phyloP scores from a whole-genome alignment of 129 eudicot genomes.

The Artemisia annua region DNA sequence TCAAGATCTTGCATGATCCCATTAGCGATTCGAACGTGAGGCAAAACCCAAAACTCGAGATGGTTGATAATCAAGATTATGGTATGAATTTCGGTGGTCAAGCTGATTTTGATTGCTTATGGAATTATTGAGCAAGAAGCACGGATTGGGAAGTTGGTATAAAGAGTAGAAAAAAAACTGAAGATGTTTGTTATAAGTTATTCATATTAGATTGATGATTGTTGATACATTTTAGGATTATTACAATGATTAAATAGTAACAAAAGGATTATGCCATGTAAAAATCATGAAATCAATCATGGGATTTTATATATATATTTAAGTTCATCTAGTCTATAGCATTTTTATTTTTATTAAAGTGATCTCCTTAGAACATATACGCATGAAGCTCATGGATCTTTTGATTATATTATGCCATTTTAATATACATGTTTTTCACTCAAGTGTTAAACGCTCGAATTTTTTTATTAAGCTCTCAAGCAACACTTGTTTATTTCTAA shows the following conservation, averaged over 20 bases:
- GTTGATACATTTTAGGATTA: conserved; percentile 32
- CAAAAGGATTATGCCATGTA: conserved; percentile 33
- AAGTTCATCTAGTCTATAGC: background rate
- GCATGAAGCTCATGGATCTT: background rate
- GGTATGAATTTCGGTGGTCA: conserved; percentile 39
- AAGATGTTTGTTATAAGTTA: conserved; percentile 13
- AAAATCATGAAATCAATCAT: conserved; percentile 29
- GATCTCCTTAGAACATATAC: background rate
- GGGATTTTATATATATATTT: conserved; percentile 21
- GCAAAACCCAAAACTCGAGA: conserved; percentile 33
- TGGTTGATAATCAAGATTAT: conserved; percentile 45
- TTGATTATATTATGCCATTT: background rate
- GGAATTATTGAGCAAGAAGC: conserved; percentile 56
- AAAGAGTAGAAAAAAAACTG: conserved; percentile 12
- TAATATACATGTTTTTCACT: background rate
- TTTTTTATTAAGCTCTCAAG: background rate
- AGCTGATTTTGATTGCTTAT: conserved; percentile 57
- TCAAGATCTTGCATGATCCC: conserved; percentile 43
- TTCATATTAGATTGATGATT: conserved; percentile 24
- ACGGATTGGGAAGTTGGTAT: conserved; percentile 8
- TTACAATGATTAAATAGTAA: conserved; percentile 35
- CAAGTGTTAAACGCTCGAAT: background rate
- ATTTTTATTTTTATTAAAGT: background rate
- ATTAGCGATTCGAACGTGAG: conserved; percentile 27
- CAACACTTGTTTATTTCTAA: conserved; percentile 1